Conservation (phyloP, 1,139 yeast species). For the Taphrina populina region DNA sequence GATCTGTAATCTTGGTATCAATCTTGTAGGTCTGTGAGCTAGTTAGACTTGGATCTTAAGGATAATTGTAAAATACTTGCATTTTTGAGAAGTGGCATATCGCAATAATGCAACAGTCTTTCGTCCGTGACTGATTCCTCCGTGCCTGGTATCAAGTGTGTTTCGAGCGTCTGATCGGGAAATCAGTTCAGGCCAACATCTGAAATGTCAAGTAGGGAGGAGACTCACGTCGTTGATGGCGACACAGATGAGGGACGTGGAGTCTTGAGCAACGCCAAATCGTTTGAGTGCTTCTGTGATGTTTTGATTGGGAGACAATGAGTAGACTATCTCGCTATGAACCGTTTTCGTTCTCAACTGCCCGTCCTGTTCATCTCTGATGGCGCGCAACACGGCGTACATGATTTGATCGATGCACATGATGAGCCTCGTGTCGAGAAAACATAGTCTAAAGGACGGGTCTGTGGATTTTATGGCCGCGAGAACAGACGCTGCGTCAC, state of each 20-base stretch:
- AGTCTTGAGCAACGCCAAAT: conserved; percentile 51
- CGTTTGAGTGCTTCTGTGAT: conserved; percentile 52
- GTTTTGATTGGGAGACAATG: conserved; percentile 55
- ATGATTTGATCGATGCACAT: conserved; percentile 53
- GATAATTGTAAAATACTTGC: background rate
- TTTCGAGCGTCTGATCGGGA: background rate
- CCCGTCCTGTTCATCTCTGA: conserved; percentile 50
- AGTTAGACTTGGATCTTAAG: background rate
- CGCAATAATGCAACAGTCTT: background rate
- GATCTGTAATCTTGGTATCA: conserved; percentile 1
- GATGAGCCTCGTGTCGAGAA: conserved; percentile 50
- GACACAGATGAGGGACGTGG: conserved; percentile 46
- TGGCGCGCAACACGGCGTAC: conserved; percentile 54
- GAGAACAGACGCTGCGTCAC: conserved; percentile 49
- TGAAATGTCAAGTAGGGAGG: background rate
- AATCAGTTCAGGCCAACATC: background rate
- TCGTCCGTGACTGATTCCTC: background rate
- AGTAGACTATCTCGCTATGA: conserved; percentile 56
- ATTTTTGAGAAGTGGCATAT: background rate
- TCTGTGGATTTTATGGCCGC: conserved; percentile 47
- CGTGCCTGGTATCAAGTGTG: background rate
- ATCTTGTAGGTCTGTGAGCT: conserved; percentile 5
- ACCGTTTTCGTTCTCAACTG: conserved; percentile 52
- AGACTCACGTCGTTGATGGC: conserved; percentile 43
- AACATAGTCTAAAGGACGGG: conserved; percentile 50